Base-by-base conservation (phyloP, 2,329 filamentous ascomycete genomes). In the Botrytis paeoniae region DNA sequence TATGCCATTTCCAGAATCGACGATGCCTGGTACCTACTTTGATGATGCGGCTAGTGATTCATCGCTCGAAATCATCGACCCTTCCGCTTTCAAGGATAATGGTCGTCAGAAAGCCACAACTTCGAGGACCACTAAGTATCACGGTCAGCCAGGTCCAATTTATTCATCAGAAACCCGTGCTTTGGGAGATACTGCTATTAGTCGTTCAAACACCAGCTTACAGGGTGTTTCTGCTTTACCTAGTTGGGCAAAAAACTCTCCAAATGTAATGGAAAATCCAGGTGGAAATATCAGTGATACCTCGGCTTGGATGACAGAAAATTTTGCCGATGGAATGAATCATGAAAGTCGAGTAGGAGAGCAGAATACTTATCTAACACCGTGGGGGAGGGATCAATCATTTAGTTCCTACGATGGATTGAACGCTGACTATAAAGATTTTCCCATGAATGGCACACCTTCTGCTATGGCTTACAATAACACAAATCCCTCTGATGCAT, bases 41-140 rank as follows among this genome's bases (percentile, higher is more conserved):
- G 77, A 79, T 41, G 77, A 78, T 45, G 75, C 72, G 39, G 74
- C 63, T 35, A 77, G 75, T 70, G 79, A 81, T 73, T 80, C 78
- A 20, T 79, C 80, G 37, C 71, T 80, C 51, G 79, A 81, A 71
- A 77, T 80, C 35, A 81, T 81, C 41, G 73, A 77, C 18, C 39
- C 77, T 18, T 75, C 77, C 5, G 77, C 73, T 3, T 81, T 80
- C 69, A 74, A 73, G 54, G 76, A 76, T 37, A 80, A 80, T 74
- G 75, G 77, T 39, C 75, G 77, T 41, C 73, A 75, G 54, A 48
- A 29, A 57, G 25, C 51, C 16, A 62, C 51, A 12, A n/a, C 25
- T 48, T 59, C 69, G 48, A 65, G 48, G 35, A 41, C 41, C 16
- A 5, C 66, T 4, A 59, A 62, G 10, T 16, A 35, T 45, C 48